Evolutionary conservation across 176 grass and related monocot genomes (phyloP).

Genomic region (Chrysopogon serrulatus): DNA sequence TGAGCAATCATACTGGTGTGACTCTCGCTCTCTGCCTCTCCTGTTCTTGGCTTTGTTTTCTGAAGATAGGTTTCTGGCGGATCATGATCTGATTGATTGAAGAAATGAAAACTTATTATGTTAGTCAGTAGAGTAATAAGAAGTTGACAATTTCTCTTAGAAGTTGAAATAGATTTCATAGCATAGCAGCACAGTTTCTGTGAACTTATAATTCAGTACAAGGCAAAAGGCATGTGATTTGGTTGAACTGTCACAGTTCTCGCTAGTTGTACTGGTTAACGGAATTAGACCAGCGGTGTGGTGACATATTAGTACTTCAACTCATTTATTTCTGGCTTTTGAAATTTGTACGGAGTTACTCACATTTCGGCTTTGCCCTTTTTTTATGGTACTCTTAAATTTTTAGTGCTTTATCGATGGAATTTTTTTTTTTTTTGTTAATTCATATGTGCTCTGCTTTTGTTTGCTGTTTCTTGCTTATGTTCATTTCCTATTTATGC

Average conservation of each 20-base stretch:
- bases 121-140: not conserved
- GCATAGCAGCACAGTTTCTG: not conserved
- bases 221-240: not conserved
- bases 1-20: not conserved
- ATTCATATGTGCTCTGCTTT: not conserved
- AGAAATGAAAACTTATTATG: not conserved
- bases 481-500: not conserved
- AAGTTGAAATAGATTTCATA: not conserved
- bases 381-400: not conserved
- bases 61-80: not conserved
- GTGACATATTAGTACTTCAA: not conserved
- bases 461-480: not conserved
- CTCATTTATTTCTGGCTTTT: not conserved
- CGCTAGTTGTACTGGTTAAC: not conserved
- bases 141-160: not conserved
- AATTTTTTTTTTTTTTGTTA: not conserved
- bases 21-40: not conserved
- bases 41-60: not conserved
- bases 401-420: not conserved
- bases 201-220: not conserved
- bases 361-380: not conserved
- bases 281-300: not conserved
- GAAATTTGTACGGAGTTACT: not conserved
- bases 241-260: not conserved
- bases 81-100: not conserved